These are phyloP conservation scores for Graphilbum fragrans DNA, from an alignment of 2,329 filamentous ascomycete species.

Conservation along the genomic window DNA sequence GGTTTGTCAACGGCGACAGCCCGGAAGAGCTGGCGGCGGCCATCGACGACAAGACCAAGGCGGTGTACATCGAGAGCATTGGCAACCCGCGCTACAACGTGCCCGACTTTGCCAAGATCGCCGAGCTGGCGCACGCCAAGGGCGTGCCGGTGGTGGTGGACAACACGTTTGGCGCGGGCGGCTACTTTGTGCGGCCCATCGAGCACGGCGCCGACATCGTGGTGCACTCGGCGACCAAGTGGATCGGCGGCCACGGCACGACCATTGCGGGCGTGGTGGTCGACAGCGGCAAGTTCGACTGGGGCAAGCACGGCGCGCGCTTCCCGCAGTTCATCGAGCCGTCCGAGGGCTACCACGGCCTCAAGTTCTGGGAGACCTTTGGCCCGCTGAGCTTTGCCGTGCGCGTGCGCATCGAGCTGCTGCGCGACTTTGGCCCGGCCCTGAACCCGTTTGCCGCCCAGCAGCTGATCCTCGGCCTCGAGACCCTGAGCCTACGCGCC, in stretches of 20 bases:
- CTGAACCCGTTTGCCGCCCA: constrained; percentile 89
- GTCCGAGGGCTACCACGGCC: constrained; percentile 77
- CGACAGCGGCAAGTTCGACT: constrained; percentile 87
- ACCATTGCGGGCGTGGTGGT: constrained; percentile 80
- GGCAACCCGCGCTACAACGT: constrained; percentile 92
- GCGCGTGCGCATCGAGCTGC: constrained; percentile 75
- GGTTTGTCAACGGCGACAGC: constrained; percentile 74
- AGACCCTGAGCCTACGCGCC: constrained; percentile 77
- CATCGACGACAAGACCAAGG: constrained; percentile 91
- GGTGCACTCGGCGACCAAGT: constrained; percentile 90
- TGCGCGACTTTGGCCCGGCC: constrained; percentile 72
- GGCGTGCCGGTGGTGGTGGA: constrained; percentile 64
- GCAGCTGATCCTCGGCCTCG: constrained; percentile 77
- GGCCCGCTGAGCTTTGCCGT: constrained; percentile 73
- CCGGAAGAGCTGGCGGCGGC: constrained; percentile 65
- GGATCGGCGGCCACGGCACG: constrained; percentile 92
- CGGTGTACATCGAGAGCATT: constrained; percentile 82
- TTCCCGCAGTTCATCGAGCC: constrained; percentile 93
- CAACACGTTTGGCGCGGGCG: constrained; percentile 91
- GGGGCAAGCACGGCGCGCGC: constrained; percentile 69
- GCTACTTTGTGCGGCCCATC: constrained; percentile 78
- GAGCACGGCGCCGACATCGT: constrained; percentile 88
- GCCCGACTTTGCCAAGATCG: constrained; percentile 80
- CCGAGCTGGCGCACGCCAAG: constrained; percentile 59
- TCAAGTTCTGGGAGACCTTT: constrained; percentile 92